These are phyloP conservation scores for Histomonas meleagridis DNA, from an alignment of 208 protist species.

Conservation along the genomic window DNA sequence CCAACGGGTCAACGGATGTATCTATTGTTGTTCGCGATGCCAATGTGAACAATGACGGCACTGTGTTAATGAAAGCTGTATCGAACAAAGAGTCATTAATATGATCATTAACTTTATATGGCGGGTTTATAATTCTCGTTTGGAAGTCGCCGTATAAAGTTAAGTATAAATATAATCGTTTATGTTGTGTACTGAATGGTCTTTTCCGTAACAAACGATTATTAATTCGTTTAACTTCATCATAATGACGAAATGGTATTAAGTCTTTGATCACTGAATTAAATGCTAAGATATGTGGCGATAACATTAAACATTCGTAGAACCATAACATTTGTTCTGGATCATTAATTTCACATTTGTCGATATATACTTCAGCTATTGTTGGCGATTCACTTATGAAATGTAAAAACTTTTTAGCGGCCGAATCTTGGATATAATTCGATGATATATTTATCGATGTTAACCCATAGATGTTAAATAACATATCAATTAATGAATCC, in stretches of 20 bases:
- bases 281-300: not conserved
- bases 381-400: not conserved
- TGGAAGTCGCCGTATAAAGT: not conserved
- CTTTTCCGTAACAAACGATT: not conserved
- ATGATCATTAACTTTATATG: not conserved
- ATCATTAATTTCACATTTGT: not conserved
- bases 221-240: slow-evolving; percentile 6
- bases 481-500: not conserved
- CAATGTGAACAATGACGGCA: not conserved
- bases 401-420: not conserved
- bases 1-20: not conserved
- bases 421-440: not conserved
- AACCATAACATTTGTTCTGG: not conserved
- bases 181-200: not conserved
- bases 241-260: not conserved
- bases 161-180: not conserved
- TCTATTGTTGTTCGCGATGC: not conserved
- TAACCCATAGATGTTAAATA: not conserved
- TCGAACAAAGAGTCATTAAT: not conserved
- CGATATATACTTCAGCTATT: not conserved
- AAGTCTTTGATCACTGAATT: not conserved
- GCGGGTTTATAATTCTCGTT: not conserved
- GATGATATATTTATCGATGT: not conserved
- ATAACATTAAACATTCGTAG: not conserved
- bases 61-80: not conserved